Conservation (phyloP, 345 rosid genomes). For the Gossypium stocksii region DNA sequence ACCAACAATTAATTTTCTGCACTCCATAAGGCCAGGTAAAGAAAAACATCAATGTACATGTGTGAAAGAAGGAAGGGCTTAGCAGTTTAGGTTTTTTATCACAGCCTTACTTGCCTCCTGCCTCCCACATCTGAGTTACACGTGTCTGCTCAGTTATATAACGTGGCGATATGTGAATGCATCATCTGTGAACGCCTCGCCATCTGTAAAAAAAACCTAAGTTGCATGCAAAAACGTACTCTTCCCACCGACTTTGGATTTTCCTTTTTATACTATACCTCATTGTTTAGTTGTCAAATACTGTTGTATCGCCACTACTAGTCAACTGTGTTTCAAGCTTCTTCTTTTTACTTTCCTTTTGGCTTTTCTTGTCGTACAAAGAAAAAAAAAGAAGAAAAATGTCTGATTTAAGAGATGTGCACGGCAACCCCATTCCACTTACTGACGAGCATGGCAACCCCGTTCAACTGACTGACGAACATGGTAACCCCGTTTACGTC, state of each 20-base stretch:
- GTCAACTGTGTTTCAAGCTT: neutral
- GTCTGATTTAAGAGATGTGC: conserved; percentile 60
- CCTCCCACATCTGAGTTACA: neutral
- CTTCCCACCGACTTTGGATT: conserved; percentile 7
- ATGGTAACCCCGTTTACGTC: conserved; percentile 57
- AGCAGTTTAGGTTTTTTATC: neutral
- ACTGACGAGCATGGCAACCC: conserved; percentile 53
- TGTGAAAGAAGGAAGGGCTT: no score
- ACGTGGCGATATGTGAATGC: conserved; percentile 11
- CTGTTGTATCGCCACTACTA: no score
- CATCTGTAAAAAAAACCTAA: conserved; percentile 16
- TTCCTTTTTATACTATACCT: neutral
- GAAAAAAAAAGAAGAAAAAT: conserved; percentile 24
- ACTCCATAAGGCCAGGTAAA: no score
- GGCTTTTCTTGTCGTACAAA: neutral
- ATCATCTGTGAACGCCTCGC: neutral
- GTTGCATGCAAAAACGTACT: conserved; percentile 10
- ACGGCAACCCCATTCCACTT: conserved; percentile 49
- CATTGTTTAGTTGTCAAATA: neutral
- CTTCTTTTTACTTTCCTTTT: neutral
- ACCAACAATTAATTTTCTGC: no score
- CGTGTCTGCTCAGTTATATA: neutral
- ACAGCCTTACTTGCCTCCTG: neutral
- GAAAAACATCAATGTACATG: no score
- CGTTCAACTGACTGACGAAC: conserved; percentile 51